Evolutionary conservation across 768 basidiomycete species (phyloP).

Genomic region (Lactifluus hygrophoroides): DNA sequence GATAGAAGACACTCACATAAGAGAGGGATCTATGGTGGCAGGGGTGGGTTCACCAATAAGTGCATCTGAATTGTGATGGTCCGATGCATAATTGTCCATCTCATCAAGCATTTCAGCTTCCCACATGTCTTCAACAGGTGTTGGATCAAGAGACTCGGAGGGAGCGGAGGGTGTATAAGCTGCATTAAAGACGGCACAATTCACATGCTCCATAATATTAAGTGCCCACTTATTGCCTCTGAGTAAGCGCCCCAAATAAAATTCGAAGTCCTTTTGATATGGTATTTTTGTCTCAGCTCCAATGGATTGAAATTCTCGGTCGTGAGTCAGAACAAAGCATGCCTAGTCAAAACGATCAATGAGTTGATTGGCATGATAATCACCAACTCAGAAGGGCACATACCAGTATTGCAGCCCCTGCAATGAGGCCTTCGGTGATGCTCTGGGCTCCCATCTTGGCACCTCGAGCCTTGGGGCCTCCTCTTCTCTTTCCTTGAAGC

Average conservation of each 20-base stretch:
- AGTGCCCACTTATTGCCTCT: not conserved
- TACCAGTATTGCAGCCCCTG: not conserved
- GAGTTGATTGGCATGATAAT: not conserved
- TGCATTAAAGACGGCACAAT: not conserved
- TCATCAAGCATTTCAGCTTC: not conserved
- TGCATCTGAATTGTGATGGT: not conserved
- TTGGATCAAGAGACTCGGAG: not conserved
- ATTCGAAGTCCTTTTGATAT: not conserved
- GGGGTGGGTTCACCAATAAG: no score
- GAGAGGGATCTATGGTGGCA: no score
- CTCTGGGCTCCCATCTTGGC: not conserved
- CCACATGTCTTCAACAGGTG: not conserved
- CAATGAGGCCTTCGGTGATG: not conserved
- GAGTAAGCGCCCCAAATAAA: not conserved
- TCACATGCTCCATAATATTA: not conserved
- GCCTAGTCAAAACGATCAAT: not conserved
- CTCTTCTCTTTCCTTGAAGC: not conserved
- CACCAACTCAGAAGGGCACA: not conserved
- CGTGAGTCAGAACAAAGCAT: not conserved
- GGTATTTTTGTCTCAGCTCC: not conserved
- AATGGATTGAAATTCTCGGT: not conserved
- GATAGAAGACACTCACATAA: no score
- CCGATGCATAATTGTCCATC: not conserved
- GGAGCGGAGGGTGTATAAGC: not conserved
- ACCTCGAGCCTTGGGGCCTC: not conserved